Base-by-base conservation (phyloP, 495 filamentous ascomycete species). In the Penicillium paxilli region DNA sequence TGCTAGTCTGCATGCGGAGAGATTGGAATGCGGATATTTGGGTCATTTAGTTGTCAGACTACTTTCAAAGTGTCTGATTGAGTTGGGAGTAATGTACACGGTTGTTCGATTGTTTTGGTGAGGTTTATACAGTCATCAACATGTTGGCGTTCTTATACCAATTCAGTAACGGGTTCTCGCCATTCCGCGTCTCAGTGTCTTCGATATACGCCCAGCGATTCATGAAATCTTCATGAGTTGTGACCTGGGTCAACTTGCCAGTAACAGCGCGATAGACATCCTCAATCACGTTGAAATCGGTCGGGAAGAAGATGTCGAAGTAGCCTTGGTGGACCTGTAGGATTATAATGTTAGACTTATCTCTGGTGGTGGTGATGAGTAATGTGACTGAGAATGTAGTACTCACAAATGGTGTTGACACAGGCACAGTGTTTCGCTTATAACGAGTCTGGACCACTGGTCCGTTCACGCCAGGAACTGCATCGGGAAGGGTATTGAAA, bases 301-400 rank as follows among this genome's bases (percentile, higher is more conserved):
- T 98, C 0, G 94, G 94, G 73, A 99, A 99, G 63, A 99, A 84
- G 68, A 99, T 97, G 69, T 98, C 95, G 61, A 99, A 99, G 71
- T 96, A 96, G 11, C 94, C 95, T 75, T 99, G 95, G 58, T 96
- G 91, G 16, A 97, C 91, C 91, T 95, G 57, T 23, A 23, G 4
- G 11, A 37, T 4, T n/a, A 20, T 41, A 14, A 40, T 12, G 20
- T 42, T 42, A 42, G 40, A 22, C 12, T 42, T 9, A 22, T n/a
- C n/a, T n/a, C n/a, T n/a, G n/a, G n/a, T n/a, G n/a, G n/a, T n/a
- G n/a, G n/a, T n/a, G n/a, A n/a, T n/a, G n/a, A n/a, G n/a, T n/a
- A n/a, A n/a, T n/a, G n/a, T n/a, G n/a, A n/a, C n/a, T n/a, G n/a
- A n/a, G n/a, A n/a, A n/a, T n/a, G n/a, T n/a, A 11, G 10, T 42